Base-by-base conservation (phyloP, 108 stramenopile genomes). In the Discostella stelligeroides region DNA sequence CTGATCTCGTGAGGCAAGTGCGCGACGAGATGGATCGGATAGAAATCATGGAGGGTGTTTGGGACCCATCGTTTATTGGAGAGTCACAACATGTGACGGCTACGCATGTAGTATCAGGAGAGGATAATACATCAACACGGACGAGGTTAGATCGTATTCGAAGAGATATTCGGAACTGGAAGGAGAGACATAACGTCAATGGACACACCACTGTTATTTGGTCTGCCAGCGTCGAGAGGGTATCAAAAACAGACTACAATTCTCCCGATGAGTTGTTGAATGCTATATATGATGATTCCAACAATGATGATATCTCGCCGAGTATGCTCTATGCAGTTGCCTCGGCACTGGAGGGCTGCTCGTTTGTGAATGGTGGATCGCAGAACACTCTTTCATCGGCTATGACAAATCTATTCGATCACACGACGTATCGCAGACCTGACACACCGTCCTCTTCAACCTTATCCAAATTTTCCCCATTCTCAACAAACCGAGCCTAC, bases 351-450 rank as follows among this genome's bases (percentile, higher is more conserved):
- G 90, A 92, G 62, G 88, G 90, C 55, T 91, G 90, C 63, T 87
- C 88, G 24, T 95, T 95, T 72, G 87, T 91, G 48, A 95, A 95
- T 70, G 91, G 90, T 39, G 94, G 89, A 42, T 86, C 85, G 20
- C 91, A 92, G 60, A 92, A 95, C 69, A 95, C 94, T 8, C 66
- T 95, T 39, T 82, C 77, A 20, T 68, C 73, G 29, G 83, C 85
- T 8, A 84, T 88, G 75, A 71, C 75, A 25, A 43, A 51, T 34
- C 77, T 85, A 34, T 85, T 85, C 51, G 85, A 86, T 43, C 39
- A 63, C 13, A 3, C 6, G 24, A 68, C 76, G 11, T 86, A 79
- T 63, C 79, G 85, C 21, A 50, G 46, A 37, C 38, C 65, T 4
- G 58, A 54, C 39, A 66, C 30, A 7, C 66, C 65, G 51, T 49